A percentile compares a stretch with the other conserved stretches of the same genome.
Conservation (phyloP, 805 yeast species). For the Blastobotrys muscicola region DNA sequence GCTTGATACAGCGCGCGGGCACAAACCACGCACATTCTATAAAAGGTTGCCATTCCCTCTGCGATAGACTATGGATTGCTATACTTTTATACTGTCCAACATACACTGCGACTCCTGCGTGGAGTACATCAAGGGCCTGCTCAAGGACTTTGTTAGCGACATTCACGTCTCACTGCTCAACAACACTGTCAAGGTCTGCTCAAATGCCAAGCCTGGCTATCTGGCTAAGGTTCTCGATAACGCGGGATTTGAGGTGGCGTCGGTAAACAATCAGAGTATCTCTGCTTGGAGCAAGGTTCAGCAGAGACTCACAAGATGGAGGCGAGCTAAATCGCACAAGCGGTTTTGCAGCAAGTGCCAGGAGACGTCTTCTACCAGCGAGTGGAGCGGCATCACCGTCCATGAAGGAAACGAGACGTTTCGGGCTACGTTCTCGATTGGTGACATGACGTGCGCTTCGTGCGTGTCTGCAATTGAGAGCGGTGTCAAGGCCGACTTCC, state of each 20-base stretch:
- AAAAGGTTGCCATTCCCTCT: no score
- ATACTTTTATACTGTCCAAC: conserved; percentile 31
- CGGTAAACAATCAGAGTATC: conserved; percentile 8
- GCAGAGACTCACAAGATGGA: conserved; percentile 2
- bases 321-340: conserved; percentile 8
- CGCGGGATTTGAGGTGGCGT: conserved; percentile 20
- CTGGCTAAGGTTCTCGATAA: conserved; percentile 12
- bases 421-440: conserved; percentile 45
- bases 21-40: no score
- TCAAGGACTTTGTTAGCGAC: conserved; percentile 22
- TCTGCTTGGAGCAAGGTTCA: neutral
- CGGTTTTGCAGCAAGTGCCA: conserved; percentile 12
- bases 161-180: conserved; percentile 18
- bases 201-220: conserved; percentile 11
- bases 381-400: conserved; percentile 12
- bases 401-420: conserved; percentile 20
- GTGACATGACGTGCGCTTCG: conserved; percentile 63
- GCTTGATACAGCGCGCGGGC: no score
- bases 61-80: conserved; percentile 6
- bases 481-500: conserved; percentile 28
- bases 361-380: conserved; percentile 7
- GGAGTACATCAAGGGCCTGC: conserved; percentile 25
- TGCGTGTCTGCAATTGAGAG: conserved; percentile 43
- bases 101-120: conserved; percentile 51
- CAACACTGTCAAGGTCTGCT: conserved; percentile 22